These are phyloP conservation scores for Aspergillus olivimuriae DNA, from an alignment of 495 filamentous ascomycete genomes.

Conservation along the genomic window DNA sequence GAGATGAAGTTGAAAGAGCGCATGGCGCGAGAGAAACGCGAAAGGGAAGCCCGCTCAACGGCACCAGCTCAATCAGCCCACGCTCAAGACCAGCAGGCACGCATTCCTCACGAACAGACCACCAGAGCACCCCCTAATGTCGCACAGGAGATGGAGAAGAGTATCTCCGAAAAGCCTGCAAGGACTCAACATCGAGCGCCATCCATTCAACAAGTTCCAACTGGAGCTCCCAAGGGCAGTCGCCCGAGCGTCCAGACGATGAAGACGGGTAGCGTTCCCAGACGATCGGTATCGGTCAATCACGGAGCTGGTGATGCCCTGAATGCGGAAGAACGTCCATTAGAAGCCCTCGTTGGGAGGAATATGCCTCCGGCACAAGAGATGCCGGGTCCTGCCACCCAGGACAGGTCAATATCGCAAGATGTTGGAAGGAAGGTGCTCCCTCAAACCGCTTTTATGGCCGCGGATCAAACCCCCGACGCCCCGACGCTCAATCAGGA, in stretches of 20 bases:
- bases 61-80: slow-evolving; percentile 5
- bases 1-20: slow-evolving; percentile 54
- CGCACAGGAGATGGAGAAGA: too few relatives aligned
- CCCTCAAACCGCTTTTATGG: not conserved
- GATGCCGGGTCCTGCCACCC: not conserved
- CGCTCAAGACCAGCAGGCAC: too few relatives aligned
- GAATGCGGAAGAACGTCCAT: not conserved
- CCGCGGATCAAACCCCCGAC: too few relatives aligned
- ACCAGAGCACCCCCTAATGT: too few relatives aligned
- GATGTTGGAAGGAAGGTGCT: not conserved
- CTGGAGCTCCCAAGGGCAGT: slow-evolving; percentile 10
- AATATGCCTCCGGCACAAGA: too few relatives aligned
- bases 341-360: too few relatives aligned
- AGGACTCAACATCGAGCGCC: slow-evolving; percentile 13
- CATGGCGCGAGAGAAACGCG: slow-evolving; percentile 29
- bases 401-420: not conserved
- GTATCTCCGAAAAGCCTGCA: too few relatives aligned
- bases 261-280: slow-evolving; percentile 21
- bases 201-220: slow-evolving; percentile 15
- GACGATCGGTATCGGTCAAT: slow-evolving; percentile 27
- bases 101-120: too few relatives aligned
- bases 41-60: slow-evolving; percentile 17
- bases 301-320: slow-evolving; percentile 8
- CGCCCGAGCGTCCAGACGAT: slow-evolving; percentile 6
- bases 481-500: too few relatives aligned